Evolutionary conservation across 768 basidiomycete species (phyloP), one percentile per base, ranked within the genome.

Genomic region (Boletus sp.): DNA sequence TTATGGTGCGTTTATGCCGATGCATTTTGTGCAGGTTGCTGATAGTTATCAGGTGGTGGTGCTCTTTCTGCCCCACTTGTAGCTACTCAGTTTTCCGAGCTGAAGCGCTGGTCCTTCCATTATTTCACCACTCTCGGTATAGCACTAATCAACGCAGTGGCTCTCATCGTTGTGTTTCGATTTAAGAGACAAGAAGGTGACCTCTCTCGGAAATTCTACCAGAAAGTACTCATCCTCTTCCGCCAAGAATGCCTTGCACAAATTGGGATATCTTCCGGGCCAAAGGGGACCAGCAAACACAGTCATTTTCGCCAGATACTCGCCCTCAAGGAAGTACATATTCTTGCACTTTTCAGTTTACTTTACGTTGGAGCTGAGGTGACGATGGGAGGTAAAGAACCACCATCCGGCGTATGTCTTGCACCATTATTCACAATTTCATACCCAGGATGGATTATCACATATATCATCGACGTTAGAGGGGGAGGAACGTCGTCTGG

Each of bases 151-250:
- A 90, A 89, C 61, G 73, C 79, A 1, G 40, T 79, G 8, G 47
- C 81, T 3, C 71, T 93, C 2, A 52, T 78, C 4, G 51, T 66
- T 7, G 80, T 89, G 18, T 92, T 94, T 74, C 77, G 81, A 14
- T 72, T 87, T 55, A 83, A 83, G 67, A 78, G 75, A 0, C 86
- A 90, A 65, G 85, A 92, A 63, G 84, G 90, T 85, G 56, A 7
- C 1, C 1, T 40, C 8, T 18, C 29, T 54, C 15, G 10, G 6
- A 12, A 6, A n/a, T 40, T 47, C 39, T 36, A 32, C 14, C 24
- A 2, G 35, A 39, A 50, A 11, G 35, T 1, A 18, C 53, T 55
- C 7, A 50, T 4, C 18, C n/a, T n/a, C 29, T 40, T n/a, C 20
- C 14, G 12, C 17, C 33, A 56, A 78, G 78, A 75, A 47, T 73